Evolutionary conservation across 1,284 basidiomycete genomes (phyloP).

Genomic region (Trichosporon sp.): DNA sequence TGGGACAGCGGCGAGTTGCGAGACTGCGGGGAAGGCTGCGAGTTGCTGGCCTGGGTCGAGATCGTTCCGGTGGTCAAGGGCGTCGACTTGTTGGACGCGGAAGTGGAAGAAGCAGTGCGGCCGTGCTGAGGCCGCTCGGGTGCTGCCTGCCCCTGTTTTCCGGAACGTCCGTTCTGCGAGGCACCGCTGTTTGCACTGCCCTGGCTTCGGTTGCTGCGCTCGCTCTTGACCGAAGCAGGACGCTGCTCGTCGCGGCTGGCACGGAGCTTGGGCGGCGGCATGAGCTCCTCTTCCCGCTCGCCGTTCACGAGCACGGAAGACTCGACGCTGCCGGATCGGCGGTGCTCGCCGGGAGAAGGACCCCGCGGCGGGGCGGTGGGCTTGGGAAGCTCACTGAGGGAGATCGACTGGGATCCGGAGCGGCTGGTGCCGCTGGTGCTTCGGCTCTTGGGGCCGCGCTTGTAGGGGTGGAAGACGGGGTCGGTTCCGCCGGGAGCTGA

Average conservation of each 20-base stretch:
- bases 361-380: not conserved
- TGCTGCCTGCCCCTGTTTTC: not conserved
- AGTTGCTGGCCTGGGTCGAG: conserved; percentile 22
- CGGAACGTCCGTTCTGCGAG: not conserved
- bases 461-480: conserved; percentile 28
- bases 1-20: conserved; percentile 34
- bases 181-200: conserved; percentile 6
- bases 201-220: conserved; percentile 11
- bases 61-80: conserved; percentile 38
- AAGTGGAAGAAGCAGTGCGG: conserved; percentile 7
- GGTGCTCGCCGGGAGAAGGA: not conserved
- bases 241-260: conserved; percentile 8
- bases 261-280: conserved; percentile 18
- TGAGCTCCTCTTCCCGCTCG: conserved; percentile 13
- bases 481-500: not conserved
- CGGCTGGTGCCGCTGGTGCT: conserved; percentile 11
- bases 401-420: conserved; percentile 4
- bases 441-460: conserved; percentile 24
- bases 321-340: not conserved
- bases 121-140: conserved; percentile 5
- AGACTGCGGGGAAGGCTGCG: conserved; percentile 18
- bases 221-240: conserved; percentile 17
- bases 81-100: conserved; percentile 15
- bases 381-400: not conserved
- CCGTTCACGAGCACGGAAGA: not conserved